phyloP scores from a whole-genome alignment of 352 stramenopile genomes.

The Phytopythium vexans region DNA sequence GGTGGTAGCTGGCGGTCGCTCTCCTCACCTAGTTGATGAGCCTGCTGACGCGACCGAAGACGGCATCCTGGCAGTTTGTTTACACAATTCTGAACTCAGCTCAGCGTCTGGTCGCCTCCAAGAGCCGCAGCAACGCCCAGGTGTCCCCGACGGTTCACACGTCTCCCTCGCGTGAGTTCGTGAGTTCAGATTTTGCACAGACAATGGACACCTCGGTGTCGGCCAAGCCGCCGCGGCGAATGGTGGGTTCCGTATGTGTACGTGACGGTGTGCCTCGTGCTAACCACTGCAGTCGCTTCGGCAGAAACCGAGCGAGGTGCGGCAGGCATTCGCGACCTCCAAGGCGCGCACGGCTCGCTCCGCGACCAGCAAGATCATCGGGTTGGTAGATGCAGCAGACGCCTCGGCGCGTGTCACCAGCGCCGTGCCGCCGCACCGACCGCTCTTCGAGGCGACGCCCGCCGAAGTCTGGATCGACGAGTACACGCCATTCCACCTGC shows the following conservation, averaged over 20 bases:
- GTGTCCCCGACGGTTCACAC: too few relatives aligned
- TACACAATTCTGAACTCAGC: too few relatives aligned
- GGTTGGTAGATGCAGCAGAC: slow-evolving; percentile 72
- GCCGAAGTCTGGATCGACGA: slow-evolving; percentile 89
- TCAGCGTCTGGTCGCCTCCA: too few relatives aligned
- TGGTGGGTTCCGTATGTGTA: not conserved
- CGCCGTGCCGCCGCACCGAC: slow-evolving; percentile 76
- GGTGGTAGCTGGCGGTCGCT: not conserved
- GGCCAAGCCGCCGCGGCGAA: not conserved
- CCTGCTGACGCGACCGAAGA: not conserved
- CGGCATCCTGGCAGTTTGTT: not conserved
- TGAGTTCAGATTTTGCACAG: too few relatives aligned
- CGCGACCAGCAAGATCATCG: slow-evolving; percentile 39
- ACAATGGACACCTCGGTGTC: too few relatives aligned
- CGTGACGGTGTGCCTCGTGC: not conserved
- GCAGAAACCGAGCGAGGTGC: slow-evolving; percentile 71
- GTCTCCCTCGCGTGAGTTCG: too few relatives aligned
- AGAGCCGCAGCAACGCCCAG: too few relatives aligned
- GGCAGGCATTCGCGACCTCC: slow-evolving; percentile 49
- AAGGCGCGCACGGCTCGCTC: slow-evolving; percentile 44
- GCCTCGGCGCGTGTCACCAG: slow-evolving; percentile 60
- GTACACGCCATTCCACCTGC: slow-evolving; percentile 87
- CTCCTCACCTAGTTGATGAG: slow-evolving; percentile 1
- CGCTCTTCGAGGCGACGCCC: slow-evolving; percentile 86
- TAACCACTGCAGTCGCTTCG: not conserved